These are phyloP conservation scores for Nicotiana tabacum DNA, from an alignment of 257 asterid genomes.

Conservation along the genomic window DNA sequence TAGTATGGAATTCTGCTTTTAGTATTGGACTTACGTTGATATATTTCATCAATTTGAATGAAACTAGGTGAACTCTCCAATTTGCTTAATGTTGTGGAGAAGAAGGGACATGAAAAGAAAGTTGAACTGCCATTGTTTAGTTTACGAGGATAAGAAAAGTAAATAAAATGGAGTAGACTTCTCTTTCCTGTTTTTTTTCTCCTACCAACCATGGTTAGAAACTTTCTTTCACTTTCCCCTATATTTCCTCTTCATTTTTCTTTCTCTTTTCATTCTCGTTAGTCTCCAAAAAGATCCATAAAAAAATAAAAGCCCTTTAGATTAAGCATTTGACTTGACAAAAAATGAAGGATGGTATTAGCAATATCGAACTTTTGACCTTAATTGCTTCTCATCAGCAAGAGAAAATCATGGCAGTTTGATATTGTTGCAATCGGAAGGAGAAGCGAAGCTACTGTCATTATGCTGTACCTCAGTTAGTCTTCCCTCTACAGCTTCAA, in stretches of 20 bases:
- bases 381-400: not conserved
- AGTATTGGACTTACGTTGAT: not conserved
- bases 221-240: not conserved
- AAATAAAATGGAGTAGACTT: not conserved
- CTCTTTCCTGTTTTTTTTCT: not conserved
- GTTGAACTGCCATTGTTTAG: not conserved
- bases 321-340: not conserved
- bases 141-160: not conserved
- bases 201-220: not conserved
- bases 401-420: not conserved
- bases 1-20: not conserved
- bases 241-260: not conserved
- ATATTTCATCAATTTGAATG: constrained; percentile 5
- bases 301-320: not conserved
- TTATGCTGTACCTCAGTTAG: not conserved
- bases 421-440: not conserved
- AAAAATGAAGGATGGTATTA: not conserved
- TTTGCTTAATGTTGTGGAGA: not conserved
- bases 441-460: not conserved
- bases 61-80: not conserved
- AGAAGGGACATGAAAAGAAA: not conserved
- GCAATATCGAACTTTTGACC: not conserved
- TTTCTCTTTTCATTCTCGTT: not conserved
- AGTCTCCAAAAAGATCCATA: not conserved
- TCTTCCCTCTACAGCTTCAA: constrained; percentile 5